Evolutionary conservation across 768 basidiomycete species (phyloP), one percentile per base, ranked within the genome.

Genomic region (Boletus reticulatus): DNA sequence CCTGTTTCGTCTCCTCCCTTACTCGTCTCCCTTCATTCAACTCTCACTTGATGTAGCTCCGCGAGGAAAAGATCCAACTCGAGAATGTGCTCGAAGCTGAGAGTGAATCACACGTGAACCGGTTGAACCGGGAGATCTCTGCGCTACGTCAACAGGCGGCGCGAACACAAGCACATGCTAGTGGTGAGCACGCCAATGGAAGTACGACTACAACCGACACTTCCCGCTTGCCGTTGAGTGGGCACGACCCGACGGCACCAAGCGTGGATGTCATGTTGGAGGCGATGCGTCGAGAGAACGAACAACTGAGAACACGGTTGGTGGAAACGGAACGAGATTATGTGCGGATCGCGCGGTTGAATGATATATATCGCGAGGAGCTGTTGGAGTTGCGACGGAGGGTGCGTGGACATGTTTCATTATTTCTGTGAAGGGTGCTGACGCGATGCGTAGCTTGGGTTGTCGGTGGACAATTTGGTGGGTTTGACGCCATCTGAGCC

Each of bases 361-460:
- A 92, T 60, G 91, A 93, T 62, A 80, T 91, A 6, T 94, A 93
- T 65, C 78, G 89, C 31, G 91, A 92, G 71, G 92, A 94, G 70
- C 72, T 94, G 56, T 85, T 94, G 52, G 86, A 89, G 43, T 84
- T 89, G 64, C 73, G 92, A 55, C 75, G 84, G 60, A 76, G 89
- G 70, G 89, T 91, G 72, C 72, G 92, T 63, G 16, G 17, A 4
- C 17, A 19, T 19, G 12, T 39, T 17, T 39, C 38, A 9, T 19
- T 39, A 8, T 39, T 17, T 37, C 6, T 16, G 13, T 13, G 5
- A 8, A 17, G n/a, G 38, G 17, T 39, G 20, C 14, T 57, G 41
- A 49, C 2, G 36, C 0, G 38, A 29, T 7, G 37, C 12, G 6
- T 22, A 62, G 61, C 61, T 80, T 10, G 39, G 46, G 34, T 53